These are phyloP conservation scores for Raffaelea arxii DNA, from an alignment of 2,329 filamentous ascomycete species.

Conservation along the genomic window DNA sequence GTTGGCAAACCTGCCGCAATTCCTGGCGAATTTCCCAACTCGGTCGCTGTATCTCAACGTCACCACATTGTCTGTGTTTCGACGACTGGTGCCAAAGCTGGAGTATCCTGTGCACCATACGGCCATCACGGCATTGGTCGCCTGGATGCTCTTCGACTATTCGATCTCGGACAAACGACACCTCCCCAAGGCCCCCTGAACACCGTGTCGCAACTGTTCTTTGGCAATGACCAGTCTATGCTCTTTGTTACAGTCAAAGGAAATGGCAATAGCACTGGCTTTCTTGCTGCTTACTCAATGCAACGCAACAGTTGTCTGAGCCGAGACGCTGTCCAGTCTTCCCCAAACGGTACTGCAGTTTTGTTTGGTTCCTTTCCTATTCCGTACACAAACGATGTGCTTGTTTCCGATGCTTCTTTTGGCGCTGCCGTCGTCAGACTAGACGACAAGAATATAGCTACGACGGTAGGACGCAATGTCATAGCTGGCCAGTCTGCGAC, in stretches of 20 bases:
- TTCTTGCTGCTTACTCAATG: slow-evolving; percentile 41
- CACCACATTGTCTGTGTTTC: slow-evolving; percentile 36
- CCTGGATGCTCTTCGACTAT: slow-evolving; percentile 33
- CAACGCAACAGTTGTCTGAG: slow-evolving; percentile 10
- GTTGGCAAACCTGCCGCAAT: slow-evolving; percentile 32
- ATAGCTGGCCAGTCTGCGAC: slow-evolving; percentile 43
- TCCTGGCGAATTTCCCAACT: slow-evolving; percentile 42
- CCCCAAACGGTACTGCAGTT: slow-evolving; percentile 43
- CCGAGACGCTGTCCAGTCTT: slow-evolving; percentile 23
- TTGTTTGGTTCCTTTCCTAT: slow-evolving; percentile 43
- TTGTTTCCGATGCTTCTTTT: slow-evolving; percentile 46
- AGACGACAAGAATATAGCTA: slow-evolving; percentile 20
- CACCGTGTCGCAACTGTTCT: slow-evolving; percentile 51
- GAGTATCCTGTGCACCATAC: slow-evolving; percentile 32
- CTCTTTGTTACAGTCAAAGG: slow-evolving; percentile 53
- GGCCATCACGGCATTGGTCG: slow-evolving; percentile 19
- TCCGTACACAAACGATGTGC: slow-evolving; percentile 34
- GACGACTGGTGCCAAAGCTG: slow-evolving; percentile 31
- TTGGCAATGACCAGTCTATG: slow-evolving; percentile 40
- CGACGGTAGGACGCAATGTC: slow-evolving; percentile 25
- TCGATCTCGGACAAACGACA: slow-evolving; percentile 44
- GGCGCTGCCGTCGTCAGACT: slow-evolving; percentile 40
- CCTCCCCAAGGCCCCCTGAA: slow-evolving; percentile 48
- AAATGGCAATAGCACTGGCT: slow-evolving; percentile 49
- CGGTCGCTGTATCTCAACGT: slow-evolving; percentile 35